Conservation (phyloP, 1,139 yeast species). For the Suhomyces wounanorum region DNA sequence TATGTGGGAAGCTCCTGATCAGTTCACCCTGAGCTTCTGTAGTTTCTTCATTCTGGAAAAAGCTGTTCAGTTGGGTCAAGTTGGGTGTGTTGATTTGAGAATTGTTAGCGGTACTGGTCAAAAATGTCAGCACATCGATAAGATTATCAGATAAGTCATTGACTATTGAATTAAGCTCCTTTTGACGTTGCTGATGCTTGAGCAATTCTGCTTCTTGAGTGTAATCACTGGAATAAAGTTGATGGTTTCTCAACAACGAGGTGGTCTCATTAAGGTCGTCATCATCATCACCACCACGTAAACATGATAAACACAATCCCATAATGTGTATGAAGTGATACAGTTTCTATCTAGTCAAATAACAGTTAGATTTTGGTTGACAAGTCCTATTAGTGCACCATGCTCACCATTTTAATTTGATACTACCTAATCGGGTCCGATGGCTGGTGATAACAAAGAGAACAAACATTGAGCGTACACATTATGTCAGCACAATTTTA, state of each 20-base stretch:
- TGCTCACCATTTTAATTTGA: background rate
- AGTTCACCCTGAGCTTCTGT: constrained; percentile 8
- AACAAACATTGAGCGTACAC: background rate
- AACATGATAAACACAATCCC: constrained; percentile 56
- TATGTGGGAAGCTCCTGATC: constrained; percentile 15
- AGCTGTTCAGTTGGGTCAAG: constrained; percentile 12
- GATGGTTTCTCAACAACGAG: constrained; percentile 37
- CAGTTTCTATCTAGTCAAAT: background rate
- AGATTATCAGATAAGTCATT: constrained; percentile 47
- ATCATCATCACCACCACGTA: constrained; percentile 39
- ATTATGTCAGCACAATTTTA: too few relatives aligned
- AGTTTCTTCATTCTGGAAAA: constrained; percentile 13
- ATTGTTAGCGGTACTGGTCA: constrained; percentile 22
- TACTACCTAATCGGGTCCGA: constrained; percentile 3
- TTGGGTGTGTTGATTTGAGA: constrained; percentile 10
- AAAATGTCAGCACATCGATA: constrained; percentile 47
- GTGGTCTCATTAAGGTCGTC: constrained; percentile 34
- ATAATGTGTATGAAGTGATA: constrained; percentile 15
- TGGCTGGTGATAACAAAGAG: constrained; percentile 2
- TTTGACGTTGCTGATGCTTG: constrained; percentile 47
- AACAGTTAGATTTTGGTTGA: background rate
- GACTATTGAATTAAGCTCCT: constrained; percentile 44
- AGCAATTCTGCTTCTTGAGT: constrained; percentile 43
- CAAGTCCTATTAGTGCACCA: background rate
- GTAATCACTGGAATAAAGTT: constrained; percentile 35